Percentiles rank a stretch among this genome's conserved stretches.
Conservation (phyloP, 192 early-diverging fungal genomes). For the Coemansia sp. region DNA sequence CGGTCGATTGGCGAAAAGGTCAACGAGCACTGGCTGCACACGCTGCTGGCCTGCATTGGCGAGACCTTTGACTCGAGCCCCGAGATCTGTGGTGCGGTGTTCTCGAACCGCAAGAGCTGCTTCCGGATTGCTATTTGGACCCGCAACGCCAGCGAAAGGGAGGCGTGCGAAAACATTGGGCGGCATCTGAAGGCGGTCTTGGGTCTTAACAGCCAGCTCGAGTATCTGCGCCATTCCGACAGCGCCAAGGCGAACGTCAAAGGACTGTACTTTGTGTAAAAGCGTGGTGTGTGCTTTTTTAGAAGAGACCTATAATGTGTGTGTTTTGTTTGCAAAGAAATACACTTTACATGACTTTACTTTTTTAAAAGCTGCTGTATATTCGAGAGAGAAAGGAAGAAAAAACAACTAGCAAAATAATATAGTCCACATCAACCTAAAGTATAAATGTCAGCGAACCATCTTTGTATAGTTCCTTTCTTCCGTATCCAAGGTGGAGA, state of each 20-base stretch:
- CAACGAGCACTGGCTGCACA: conserved; percentile 84
- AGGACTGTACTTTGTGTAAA: background rate
- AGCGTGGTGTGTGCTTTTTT: no score
- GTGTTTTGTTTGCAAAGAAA: no score
- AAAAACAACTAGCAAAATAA: background rate
- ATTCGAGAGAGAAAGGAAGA: background rate
- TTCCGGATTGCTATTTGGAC: conserved; percentile 91
- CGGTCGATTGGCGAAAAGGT: conserved; percentile 72
- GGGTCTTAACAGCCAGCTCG: conserved; percentile 48
- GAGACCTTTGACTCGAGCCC: conserved; percentile 76
- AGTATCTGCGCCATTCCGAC: conserved; percentile 40
- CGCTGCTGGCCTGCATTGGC: conserved; percentile 84
- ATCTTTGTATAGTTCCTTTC: background rate
- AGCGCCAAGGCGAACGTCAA: background rate
- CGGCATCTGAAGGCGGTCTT: conserved; percentile 58
- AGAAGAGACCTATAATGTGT: no score
- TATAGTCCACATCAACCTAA: background rate
- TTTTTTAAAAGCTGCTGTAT: background rate
- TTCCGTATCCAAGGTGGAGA: background rate
- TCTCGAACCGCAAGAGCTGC: conserved; percentile 77
- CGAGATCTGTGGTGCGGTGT: conserved; percentile 86
- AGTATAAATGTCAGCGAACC: background rate
- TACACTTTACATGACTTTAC: no score
- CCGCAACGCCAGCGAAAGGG: conserved; percentile 40
- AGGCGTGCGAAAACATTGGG: conserved; percentile 50